A percentile compares a stretch with the other conserved stretches of the same genome.
Evolutionary conservation across 2,329 filamentous ascomycete species (phyloP).

Genomic region (Pochonia chlamydosporia): DNA sequence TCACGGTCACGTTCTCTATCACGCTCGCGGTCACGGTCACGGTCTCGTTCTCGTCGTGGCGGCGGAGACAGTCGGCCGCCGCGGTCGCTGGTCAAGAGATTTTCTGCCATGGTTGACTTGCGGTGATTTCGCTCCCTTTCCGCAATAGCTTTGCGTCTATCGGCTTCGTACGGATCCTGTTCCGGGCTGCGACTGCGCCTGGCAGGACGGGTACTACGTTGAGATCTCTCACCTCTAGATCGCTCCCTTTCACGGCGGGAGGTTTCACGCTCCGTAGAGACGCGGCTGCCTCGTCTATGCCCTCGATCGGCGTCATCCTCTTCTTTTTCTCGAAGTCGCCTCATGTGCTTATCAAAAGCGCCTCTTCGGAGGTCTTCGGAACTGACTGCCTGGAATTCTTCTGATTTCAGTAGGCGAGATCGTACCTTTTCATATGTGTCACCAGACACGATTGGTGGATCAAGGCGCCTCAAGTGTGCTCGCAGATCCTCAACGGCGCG

Average conservation of each 20-base stretch:
- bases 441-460: conserved; percentile 69
- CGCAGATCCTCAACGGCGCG: conserved; percentile 79
- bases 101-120: conserved; percentile 67
- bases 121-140: conserved; percentile 92
- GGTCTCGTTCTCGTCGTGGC: conserved; percentile 34
- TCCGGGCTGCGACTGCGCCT: conserved; percentile 84
- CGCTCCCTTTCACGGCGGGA: conserved; percentile 58
- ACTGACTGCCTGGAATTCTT: conserved; percentile 78
- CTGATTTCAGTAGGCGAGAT: conserved; percentile 68
- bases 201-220: conserved; percentile 50
- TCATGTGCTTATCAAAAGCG: conserved; percentile 89
- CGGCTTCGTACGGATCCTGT: conserved; percentile 88
- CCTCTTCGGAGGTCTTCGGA: conserved; percentile 76
- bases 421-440: conserved; percentile 90
- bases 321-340: conserved; percentile 85
- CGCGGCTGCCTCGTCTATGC: conserved; percentile 52
- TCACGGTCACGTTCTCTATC: conserved; percentile 29
- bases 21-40: conserved; percentile 37
- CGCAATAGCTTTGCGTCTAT: conserved; percentile 86
- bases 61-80: conserved; percentile 37
- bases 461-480: conserved; percentile 80
- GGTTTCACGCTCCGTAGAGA: conserved; percentile 42
- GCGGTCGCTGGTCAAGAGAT: conserved; percentile 47
- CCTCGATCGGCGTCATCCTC: conserved; percentile 74
- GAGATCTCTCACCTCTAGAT: conserved; percentile 56